Percentiles rank a stretch among this genome's conserved stretches.
Conservation (phyloP, 1,284 basidiomycete species). For the Cutaneotrichosporon daszewskae region DNA sequence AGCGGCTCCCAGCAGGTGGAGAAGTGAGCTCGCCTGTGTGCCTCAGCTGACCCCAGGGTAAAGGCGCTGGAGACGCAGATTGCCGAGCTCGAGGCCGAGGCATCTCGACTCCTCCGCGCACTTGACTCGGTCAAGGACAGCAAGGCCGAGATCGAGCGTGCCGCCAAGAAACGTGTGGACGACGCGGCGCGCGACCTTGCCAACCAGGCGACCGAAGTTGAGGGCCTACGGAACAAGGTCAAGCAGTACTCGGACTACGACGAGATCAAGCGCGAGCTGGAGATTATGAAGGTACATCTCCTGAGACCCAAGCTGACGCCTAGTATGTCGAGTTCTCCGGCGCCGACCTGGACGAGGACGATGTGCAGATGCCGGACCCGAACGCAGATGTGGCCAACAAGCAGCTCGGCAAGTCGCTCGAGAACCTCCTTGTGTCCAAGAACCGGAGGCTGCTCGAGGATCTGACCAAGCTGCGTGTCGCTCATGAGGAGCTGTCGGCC, state of each 20-base stretch:
- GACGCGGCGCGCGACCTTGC: conserved; percentile 60
- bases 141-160: conserved; percentile 54
- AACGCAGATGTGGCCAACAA: conserved; percentile 73
- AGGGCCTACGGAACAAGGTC: conserved; percentile 61
- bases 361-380: conserved; percentile 70
- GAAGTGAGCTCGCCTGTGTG: conserved; percentile 53
- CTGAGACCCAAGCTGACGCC: background rate
- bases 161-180: conserved; percentile 56
- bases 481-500: conserved; percentile 70
- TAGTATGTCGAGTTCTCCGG: conserved; percentile 94
- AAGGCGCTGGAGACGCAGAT: conserved; percentile 66
- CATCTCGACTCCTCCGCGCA: conserved; percentile 60
- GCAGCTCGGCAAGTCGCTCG: conserved; percentile 73
- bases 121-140: conserved; percentile 64
- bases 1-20: conserved; percentile 71
- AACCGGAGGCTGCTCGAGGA: conserved; percentile 93
- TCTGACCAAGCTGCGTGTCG: conserved; percentile 78
- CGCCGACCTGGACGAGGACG: conserved; percentile 63
- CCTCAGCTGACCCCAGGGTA: conserved; percentile 53
- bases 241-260: conserved; percentile 79
- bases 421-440: conserved; percentile 83
- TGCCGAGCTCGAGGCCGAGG: conserved; percentile 65
- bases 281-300: conserved; percentile 84
- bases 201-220: conserved; percentile 59
- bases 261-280: conserved; percentile 90